Base-by-base conservation (phyloP, 441 rosid species). In the Mallotus repandus region DNA sequence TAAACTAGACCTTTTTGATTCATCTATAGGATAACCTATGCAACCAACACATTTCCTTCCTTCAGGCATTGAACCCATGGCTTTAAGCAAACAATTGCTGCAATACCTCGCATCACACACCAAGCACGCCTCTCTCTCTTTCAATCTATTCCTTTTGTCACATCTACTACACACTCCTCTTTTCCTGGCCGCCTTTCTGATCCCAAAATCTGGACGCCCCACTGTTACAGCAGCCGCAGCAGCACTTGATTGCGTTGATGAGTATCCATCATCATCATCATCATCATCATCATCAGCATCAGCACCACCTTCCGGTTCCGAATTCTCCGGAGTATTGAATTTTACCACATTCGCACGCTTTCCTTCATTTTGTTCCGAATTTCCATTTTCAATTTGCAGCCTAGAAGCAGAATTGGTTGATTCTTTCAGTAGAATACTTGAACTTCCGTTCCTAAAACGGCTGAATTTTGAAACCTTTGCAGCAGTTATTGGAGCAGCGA, bases 31-130 rank as follows among this genome's bases (percentile, higher is more conserved):
- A 70, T 73, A 52, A 18, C 85, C 81, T 35, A 88, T 86, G 60
- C 89, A 88, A n/a, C 78, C 66, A 7, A 88, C 86, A 14, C 91
- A 88, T 75, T 88, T 86, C 77, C 91, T 81, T 41, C 89, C 91
- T 71, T 88, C 91, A 8, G 89, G 91, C 91, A 88, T 88, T 59
- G 91, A 88, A 5, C 91, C 91, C 89, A 88, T 86, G 16, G 87
- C 88, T 78, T 82, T 88, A 25, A 86, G 73, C 83, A 88, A 62
- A 32, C 87, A 86, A 71, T 81, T 84, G 41, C 79, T 79, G 43
- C 91, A 88, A 48, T 83, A 88, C 79, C 71, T 81, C 7, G 87
- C 76, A 73, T 84, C 88, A 45, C 88, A 88, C 22, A 83, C 91
- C 70, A 86, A 71, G 75, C 89, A 88, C 19, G 38, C 73, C 73